Conservation (phyloP, 257 asterid genomes). For the Mentha longifolia region DNA sequence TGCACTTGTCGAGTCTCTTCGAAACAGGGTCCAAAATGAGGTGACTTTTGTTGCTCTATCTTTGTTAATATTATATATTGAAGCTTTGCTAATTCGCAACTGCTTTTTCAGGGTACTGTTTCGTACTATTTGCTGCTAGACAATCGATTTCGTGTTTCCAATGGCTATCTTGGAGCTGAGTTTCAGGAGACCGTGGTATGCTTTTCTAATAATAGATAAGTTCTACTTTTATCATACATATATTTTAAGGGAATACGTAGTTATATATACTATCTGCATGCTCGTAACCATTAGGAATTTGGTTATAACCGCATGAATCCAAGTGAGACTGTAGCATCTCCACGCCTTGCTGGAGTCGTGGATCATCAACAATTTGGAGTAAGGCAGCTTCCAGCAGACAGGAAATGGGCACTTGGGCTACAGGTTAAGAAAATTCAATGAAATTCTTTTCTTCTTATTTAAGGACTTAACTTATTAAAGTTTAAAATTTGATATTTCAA, state of each 20-base stretch:
- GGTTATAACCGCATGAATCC: slow-evolving; percentile 50
- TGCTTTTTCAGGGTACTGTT: slow-evolving; percentile 75
- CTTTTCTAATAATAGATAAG: slow-evolving; percentile 27
- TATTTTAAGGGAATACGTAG: neutral
- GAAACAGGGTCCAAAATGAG: slow-evolving; percentile 86
- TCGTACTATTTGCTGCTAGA: slow-evolving; percentile 84
- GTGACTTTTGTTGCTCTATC: slow-evolving; percentile 40
- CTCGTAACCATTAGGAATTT: slow-evolving; percentile 48
- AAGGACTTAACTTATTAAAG: neutral
- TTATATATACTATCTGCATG: neutral
- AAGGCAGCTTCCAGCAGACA: slow-evolving; percentile 64
- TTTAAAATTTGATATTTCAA: no score
- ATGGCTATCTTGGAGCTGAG: slow-evolving; percentile 93
- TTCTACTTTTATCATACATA: neutral
- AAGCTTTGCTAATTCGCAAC: slow-evolving; percentile 31
- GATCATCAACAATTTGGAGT: slow-evolving; percentile 70
- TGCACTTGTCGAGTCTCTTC: slow-evolving; percentile 72
- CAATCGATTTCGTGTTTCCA: slow-evolving; percentile 77
- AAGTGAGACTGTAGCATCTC: slow-evolving; percentile 55
- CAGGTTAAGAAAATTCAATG: slow-evolving; percentile 51
- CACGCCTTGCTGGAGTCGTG: slow-evolving; percentile 58
- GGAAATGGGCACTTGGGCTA: slow-evolving; percentile 97
- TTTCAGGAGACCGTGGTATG: slow-evolving; percentile 80
- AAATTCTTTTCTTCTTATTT: no score
- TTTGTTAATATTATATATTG: slow-evolving; percentile 23